phyloP scores from a whole-genome alignment of 306 rosid genomes.

The Rosa lucieae region DNA sequence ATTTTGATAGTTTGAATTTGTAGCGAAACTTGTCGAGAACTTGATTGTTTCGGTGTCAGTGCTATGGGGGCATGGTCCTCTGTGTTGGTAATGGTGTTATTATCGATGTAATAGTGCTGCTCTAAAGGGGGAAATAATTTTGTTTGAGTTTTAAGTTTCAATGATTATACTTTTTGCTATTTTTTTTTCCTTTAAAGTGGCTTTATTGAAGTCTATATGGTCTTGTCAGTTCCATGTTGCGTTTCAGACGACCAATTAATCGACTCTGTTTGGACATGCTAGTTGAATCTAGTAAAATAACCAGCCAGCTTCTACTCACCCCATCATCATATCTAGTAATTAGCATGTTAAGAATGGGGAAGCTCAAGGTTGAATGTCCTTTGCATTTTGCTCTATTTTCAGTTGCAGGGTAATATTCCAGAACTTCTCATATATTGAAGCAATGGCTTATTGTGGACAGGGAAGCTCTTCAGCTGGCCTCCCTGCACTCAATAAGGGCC shows the following conservation, averaged over 20 bases:
- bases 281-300: neutral
- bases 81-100: conserved; percentile 7
- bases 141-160: neutral
- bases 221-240: neutral
- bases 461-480: conserved; percentile 41
- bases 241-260: neutral
- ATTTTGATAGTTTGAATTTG: neutral
- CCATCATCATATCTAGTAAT: neutral
- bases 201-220: neutral
- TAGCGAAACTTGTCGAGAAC: neutral
- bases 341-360: too few species aligned
- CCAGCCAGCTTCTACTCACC: neutral
- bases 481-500: conserved; percentile 61
- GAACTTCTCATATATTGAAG: conserved; percentile 11
- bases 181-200: neutral
- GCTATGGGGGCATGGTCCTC: neutral
- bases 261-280: neutral
- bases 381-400: too few species aligned
- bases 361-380: too few species aligned
- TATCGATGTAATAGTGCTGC: neutral
- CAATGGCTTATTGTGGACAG: conserved; percentile 48
- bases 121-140: neutral
- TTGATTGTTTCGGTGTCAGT: neutral
- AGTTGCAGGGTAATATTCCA: too few species aligned
- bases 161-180: neutral